A percentile compares a stretch with the other conserved stretches of the same genome.
Evolutionary conservation across 805 yeast genomes (phyloP).

Genomic region (Jamesozyma hellenica): DNA sequence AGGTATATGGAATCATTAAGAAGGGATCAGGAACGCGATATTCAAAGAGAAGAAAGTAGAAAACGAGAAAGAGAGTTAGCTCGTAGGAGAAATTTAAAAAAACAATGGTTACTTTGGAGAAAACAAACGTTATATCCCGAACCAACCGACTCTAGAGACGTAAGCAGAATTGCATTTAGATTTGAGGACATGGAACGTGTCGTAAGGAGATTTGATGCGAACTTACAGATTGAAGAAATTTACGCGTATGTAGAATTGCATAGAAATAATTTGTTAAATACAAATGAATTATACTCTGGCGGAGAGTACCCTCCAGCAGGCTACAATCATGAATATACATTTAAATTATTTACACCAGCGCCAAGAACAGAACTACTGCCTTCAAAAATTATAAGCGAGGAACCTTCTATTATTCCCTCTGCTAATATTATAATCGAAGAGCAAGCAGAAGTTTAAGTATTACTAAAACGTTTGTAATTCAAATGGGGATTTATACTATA

Average conservation of each 20-base stretch:
- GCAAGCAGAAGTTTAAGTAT: not conserved
- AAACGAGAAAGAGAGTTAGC: conserved; percentile 22
- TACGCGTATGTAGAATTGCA: conserved; percentile 60
- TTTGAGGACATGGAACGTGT: conserved; percentile 53
- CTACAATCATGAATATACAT: conserved; percentile 39
- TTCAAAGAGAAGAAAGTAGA: conserved; percentile 23
- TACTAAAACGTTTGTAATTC: not conserved
- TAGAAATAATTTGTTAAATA: conserved; percentile 21
- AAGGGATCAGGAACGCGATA: conserved; percentile 49
- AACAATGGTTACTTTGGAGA: conserved; percentile 44
- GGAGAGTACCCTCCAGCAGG: conserved; percentile 27
- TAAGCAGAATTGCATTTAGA: conserved; percentile 63
- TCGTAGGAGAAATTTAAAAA: conserved; percentile 18
- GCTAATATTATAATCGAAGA: conserved; percentile 51
- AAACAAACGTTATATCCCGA: conserved; percentile 27
- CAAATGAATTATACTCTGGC: conserved; percentile 10
- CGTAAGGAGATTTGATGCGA: conserved; percentile 38
- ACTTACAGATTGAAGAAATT: conserved; percentile 47
- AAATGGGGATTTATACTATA: too few relatives aligned
- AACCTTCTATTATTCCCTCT: conserved; percentile 45
- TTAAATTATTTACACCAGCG: conserved; percentile 44
- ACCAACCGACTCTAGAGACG: conserved; percentile 20
- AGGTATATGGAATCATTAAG: conserved; percentile 65
- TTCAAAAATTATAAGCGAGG: conserved; percentile 32
- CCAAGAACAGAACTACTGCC: conserved; percentile 41